Conservation (phyloP, 306 rosid genomes). For the Morella rubra region DNA sequence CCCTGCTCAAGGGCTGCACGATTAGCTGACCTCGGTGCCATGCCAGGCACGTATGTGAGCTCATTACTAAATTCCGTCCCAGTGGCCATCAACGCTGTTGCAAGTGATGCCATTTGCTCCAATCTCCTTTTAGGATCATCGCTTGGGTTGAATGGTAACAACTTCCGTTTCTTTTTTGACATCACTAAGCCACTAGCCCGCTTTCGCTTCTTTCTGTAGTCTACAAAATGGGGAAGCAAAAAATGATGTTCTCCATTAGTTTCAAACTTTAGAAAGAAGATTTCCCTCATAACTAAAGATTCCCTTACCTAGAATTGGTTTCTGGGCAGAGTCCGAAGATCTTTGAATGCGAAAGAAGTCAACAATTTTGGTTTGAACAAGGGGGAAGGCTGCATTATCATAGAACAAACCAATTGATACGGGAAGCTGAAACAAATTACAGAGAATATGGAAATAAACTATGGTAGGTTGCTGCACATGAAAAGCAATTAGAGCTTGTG, state of each 20-base stretch:
- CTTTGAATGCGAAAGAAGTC: slow-evolving; percentile 55
- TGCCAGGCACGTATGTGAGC: slow-evolving; percentile 65
- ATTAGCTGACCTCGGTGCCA: slow-evolving; percentile 83
- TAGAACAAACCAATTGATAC: not conserved
- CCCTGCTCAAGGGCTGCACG: slow-evolving; percentile 60
- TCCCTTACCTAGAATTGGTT: slow-evolving; percentile 35
- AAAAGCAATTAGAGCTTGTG: not conserved
- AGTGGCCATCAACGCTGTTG: slow-evolving; percentile 81
- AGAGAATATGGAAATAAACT: not conserved
- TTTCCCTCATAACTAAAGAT: not conserved
- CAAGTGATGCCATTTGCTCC: slow-evolving; percentile 89
- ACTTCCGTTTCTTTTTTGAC: slow-evolving; percentile 65
- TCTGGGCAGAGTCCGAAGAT: slow-evolving; percentile 18
- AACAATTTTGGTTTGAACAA: slow-evolving; percentile 53
- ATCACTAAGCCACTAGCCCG: slow-evolving; percentile 43
- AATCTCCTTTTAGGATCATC: slow-evolving; percentile 63
- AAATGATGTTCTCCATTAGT: not conserved
- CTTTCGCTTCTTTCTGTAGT: slow-evolving; percentile 43
- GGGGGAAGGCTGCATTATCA: slow-evolving; percentile 45
- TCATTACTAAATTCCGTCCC: slow-evolving; percentile 64
- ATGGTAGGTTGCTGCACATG: not conserved
- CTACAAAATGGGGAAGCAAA: slow-evolving; percentile 16
- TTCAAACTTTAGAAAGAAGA: not conserved
- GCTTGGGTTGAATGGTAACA: slow-evolving; percentile 56
- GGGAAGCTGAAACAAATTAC: not conserved